Base-by-base conservation (phyloP, 2,329 filamentous ascomycete species). In the Leptographium radiaticola region DNA sequence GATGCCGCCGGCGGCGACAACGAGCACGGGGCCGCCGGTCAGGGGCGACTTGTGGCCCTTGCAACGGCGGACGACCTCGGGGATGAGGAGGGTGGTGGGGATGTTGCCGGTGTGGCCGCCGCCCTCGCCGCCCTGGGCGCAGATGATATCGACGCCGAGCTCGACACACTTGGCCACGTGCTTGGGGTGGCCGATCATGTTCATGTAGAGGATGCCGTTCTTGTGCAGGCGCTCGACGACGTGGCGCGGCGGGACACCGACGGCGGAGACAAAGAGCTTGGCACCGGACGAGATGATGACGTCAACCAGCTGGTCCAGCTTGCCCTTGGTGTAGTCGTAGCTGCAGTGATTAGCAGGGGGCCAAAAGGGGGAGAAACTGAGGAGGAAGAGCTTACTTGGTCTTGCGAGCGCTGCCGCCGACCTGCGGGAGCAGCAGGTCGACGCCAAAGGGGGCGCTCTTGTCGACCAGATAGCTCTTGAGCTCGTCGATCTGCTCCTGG, bases 171-270 rank as follows among this genome's bases (percentile, higher is more conserved):
- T 98, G 73, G 89, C 80, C 59, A 95, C 91, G 75, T 98, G 93
- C 83, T 98, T 98, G 66, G 93, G 91, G 79, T 98, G 93, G 61
- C 93, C 93, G 68, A 98, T 90, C 93, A 98, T 98, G 84, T 98
- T 98, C 93, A 97, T 97, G 79, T 94, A 95, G 61, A 95, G 79
- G 62, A 98, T 80, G 61, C 90, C 90, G 65, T 82, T 75, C 66
- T 82, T 80, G 80, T 98, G 93, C 48, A 98, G 83, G 67, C 81
- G 86, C 61, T 97, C 89, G 64, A 98, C 89, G 56, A 96, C 84
- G 62, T 79, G 75, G 72, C 87, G 88, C 61, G 93, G 89, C 45
- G 93, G 90, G 31, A 97, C 86, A 65, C 93, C 93, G 68, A 98
- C 89, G 64, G 93, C 93, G 52, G 88, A 96, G 63, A 98, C 93